Evolutionary conservation across 495 filamentous ascomycete genomes (phyloP).

Genomic region (Terfezia boudieri): DNA sequence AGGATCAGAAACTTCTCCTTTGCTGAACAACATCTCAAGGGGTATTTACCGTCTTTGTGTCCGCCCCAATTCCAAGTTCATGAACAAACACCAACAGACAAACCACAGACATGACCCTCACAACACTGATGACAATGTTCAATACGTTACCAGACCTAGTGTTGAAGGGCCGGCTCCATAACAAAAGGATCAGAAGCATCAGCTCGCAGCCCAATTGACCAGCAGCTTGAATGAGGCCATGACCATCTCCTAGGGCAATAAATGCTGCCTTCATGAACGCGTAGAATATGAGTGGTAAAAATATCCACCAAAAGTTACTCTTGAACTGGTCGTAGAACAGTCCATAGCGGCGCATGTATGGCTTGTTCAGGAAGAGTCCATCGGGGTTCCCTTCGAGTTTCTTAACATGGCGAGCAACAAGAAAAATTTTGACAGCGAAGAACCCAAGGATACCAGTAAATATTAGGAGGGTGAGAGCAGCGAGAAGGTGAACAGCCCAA

Average conservation of each 20-base stretch:
- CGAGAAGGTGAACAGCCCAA: conserved; percentile 77
- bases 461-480: conserved; percentile 51
- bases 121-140: conserved; percentile 80
- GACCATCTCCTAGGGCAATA: conserved; percentile 67
- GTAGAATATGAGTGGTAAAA: conserved; percentile 77
- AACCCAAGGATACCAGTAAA: conserved; percentile 61
- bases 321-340: conserved; percentile 94
- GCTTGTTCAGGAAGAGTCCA: conserved; percentile 62
- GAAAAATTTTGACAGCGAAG: conserved; percentile 67
- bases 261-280: conserved; percentile 78
- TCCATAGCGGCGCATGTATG: conserved; percentile 84
- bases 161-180: conserved; percentile 74
- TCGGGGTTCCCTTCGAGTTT: conserved; percentile 46
- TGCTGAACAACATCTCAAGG: not conserved
- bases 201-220: conserved; percentile 67
- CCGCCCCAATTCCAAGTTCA: conserved; percentile 71
- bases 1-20: conserved; percentile 3
- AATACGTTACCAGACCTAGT: conserved; percentile 70
- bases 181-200: conserved; percentile 35
- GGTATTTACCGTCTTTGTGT: conserved; percentile 71
- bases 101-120: conserved; percentile 74
- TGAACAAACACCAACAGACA: conserved; percentile 90
- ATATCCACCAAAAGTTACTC: conserved; percentile 87
- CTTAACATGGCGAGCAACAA: conserved; percentile 50
- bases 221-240: conserved; percentile 58